phyloP scores from a whole-genome alignment of 805 yeast genomes.

The Wickerhamiella azymoides region DNA sequence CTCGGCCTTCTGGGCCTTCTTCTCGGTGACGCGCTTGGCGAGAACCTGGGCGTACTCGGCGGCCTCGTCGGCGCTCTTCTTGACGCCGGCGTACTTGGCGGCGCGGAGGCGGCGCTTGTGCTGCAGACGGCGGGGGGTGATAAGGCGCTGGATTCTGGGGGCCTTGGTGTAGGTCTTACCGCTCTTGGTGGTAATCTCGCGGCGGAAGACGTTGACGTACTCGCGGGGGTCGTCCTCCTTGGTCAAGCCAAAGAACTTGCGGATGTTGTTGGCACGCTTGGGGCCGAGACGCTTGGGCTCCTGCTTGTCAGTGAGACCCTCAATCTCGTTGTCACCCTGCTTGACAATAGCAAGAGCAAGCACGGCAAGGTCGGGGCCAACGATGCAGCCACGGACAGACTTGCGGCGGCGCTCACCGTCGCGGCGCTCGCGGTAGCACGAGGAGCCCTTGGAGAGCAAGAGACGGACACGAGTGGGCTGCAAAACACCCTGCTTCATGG shows the following conservation, averaged over 20 bases:
- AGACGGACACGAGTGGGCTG: conserved; percentile 99
- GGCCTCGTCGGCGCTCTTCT: conserved; percentile 99
- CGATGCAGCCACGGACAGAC: conserved; percentile 99
- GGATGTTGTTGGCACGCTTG: conserved; percentile 99
- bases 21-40: conserved; percentile 96
- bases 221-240: conserved; percentile 84
- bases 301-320: conserved; percentile 86
- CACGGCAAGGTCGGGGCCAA: conserved; percentile 92
- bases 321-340: conserved; percentile 94
- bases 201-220: conserved; percentile 72
- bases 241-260: conserved; percentile 97
- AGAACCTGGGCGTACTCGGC: conserved; percentile 98
- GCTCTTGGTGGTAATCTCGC: conserved; percentile 89
- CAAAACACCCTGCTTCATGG: conserved; percentile 99
- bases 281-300: conserved; percentile 99
- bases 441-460: conserved; percentile 82
- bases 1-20: conserved; percentile 97
- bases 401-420: conserved; percentile 99
- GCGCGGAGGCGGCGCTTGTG: conserved; percentile 96
- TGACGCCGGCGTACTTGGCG: conserved; percentile 90
- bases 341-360: conserved; percentile 85
- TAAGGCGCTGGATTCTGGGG: conserved; percentile 99
- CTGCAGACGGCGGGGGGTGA: conserved; percentile 97
- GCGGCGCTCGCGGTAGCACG: conserved; percentile 99
- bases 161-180: conserved; percentile 99